A percentile compares a stretch with the other conserved stretches of the same genome.
Evolutionary conservation across 2,329 filamentous ascomycete species (phyloP).

Genomic region (Phialemoniopsis sp.): DNA sequence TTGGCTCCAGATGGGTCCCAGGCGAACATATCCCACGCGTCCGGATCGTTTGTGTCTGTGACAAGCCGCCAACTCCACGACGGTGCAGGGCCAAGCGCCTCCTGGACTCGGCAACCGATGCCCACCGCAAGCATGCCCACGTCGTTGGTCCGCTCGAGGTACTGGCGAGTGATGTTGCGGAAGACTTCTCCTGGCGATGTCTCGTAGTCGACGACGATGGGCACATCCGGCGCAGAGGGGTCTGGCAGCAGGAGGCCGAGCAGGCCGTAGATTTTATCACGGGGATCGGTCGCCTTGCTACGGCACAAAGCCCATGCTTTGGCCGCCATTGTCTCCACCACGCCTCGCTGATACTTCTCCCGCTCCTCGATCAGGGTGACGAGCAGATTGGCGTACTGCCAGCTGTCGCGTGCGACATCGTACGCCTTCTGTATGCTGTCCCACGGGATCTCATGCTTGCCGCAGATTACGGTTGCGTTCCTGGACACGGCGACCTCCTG

Average conservation of each 20-base stretch:
- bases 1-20: constrained; percentile 1
- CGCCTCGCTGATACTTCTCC: neutral
- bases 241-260: neutral
- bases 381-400: no score
- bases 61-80: no score
- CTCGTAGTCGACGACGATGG: neutral
- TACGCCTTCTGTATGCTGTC: neutral
- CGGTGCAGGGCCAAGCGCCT: no score
- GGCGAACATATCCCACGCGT: no score
- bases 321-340: neutral
- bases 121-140: neutral
- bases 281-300: neutral
- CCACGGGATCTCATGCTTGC: neutral
- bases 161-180: neutral
- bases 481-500: constrained; percentile 7
- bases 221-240: no score
- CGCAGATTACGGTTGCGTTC: neutral
- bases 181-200: neutral
- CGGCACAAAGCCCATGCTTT: no score
- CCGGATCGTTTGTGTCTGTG: no score
- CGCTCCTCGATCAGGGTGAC: no score
- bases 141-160: neutral
- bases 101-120: neutral
- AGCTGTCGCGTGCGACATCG: neutral
- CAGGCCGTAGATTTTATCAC: constrained; percentile 1